Percentiles rank a stretch among this genome's conserved stretches.
These are phyloP conservation scores for Teratosphaeria destructans DNA, from an alignment of 2,329 filamentous ascomycete genomes.

Conservation along the genomic window DNA sequence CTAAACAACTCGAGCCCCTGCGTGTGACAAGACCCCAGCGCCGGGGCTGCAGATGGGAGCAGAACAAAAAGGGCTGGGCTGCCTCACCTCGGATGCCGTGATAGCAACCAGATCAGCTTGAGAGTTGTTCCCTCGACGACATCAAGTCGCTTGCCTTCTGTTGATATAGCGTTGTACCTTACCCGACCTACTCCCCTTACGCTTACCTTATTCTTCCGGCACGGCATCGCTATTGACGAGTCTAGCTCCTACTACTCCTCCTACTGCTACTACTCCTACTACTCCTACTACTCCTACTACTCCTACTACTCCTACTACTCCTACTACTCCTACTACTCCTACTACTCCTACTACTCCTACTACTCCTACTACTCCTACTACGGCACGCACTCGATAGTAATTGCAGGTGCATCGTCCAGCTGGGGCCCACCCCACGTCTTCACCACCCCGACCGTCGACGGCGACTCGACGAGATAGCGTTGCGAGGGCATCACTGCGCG, in stretches of 20 bases:
- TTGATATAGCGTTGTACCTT: conserved; percentile 8
- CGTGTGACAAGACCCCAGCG: neutral
- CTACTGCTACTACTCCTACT: too few relatives aligned
- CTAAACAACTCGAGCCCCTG: conserved; percentile 4
- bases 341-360: neutral
- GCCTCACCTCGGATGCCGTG: conserved; percentile 2
- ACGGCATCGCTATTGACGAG: conserved; percentile 7
- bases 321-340: too few relatives aligned
- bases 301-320: neutral
- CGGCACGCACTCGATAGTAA: neutral
- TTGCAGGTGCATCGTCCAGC: neutral
- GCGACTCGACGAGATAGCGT: neutral
- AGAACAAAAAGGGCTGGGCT: conserved; percentile 13
- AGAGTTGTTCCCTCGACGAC: conserved; percentile 4
- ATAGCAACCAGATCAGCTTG: neutral
- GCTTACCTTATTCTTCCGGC: neutral
- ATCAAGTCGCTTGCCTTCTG: neutral
- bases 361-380: too few relatives aligned
- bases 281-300: neutral
- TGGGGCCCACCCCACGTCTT: neutral
- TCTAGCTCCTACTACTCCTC: neutral
- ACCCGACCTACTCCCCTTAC: neutral
- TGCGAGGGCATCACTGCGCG: neutral
- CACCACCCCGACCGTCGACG: neutral
- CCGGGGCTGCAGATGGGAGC: conserved; percentile 5